A percentile compares a stretch with the other conserved stretches of the same genome.
These are phyloP conservation scores for Coemansia guatemalensis DNA, from an alignment of 192 early-diverging fungal species.

Conservation along the genomic window DNA sequence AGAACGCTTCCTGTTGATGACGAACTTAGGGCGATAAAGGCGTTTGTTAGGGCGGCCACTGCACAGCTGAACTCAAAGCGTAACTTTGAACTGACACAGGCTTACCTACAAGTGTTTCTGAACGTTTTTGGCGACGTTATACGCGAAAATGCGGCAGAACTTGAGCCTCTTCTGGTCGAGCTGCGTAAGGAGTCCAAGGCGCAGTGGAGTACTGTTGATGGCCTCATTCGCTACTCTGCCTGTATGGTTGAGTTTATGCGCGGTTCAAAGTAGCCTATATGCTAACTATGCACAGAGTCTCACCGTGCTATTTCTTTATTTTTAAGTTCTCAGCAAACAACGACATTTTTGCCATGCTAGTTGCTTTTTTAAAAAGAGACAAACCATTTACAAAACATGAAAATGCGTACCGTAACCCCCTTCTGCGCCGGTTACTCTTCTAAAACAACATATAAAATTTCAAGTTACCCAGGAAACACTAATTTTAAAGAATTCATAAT, in stretches of 20 bases:
- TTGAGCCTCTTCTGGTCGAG: constrained; percentile 46
- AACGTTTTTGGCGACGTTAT: constrained; percentile 80
- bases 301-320: background rate
- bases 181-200: constrained; percentile 30
- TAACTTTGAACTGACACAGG: constrained; percentile 88
- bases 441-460: too few relatives aligned
- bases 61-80: constrained; percentile 61
- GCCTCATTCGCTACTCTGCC: constrained; percentile 47
- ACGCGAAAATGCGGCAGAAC: constrained; percentile 58
- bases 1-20: constrained; percentile 71
- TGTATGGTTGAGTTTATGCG: constrained; percentile 55
- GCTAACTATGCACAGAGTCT: background rate
- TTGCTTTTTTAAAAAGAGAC: too few relatives aligned
- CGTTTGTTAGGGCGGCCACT: constrained; percentile 67
- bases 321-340: background rate
- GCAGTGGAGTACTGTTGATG: constrained; percentile 42
- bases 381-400: too few relatives aligned
- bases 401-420: too few relatives aligned
- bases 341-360: too few relatives aligned
- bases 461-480: too few relatives aligned
- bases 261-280: constrained; percentile 17
- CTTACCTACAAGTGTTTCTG: constrained; percentile 75
- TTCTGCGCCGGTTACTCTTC: too few relatives aligned
- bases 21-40: constrained; percentile 58
- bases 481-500: background rate